Conservation (phyloP, 306 rosid species). For the Sphenostylis stenocarpa region DNA sequence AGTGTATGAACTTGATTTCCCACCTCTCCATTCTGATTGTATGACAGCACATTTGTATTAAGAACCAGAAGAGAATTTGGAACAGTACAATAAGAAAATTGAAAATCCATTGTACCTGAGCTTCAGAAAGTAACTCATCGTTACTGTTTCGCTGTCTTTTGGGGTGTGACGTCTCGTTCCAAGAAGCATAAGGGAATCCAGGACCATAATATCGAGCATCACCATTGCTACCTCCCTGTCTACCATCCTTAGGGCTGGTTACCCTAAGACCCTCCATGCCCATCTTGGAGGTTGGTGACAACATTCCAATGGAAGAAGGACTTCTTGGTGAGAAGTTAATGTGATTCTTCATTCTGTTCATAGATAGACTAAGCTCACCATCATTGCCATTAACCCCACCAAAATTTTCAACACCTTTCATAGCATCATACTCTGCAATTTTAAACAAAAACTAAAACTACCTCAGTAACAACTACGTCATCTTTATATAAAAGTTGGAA, state of each 20-base stretch:
- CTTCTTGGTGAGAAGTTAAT: constrained; percentile 54
- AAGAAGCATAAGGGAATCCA: constrained; percentile 53
- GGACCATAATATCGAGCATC: constrained; percentile 41
- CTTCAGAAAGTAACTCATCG: constrained; percentile 42
- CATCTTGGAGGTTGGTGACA: constrained; percentile 49
- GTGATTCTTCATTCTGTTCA: constrained; percentile 57
- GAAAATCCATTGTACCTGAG: constrained; percentile 48
- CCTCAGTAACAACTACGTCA: not conserved
- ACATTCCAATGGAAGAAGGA: constrained; percentile 51
- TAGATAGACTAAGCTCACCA: constrained; percentile 51
- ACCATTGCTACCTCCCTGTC: constrained; percentile 35
- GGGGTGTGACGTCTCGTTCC: constrained; percentile 51
- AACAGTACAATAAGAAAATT: not conserved
- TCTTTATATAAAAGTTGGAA: not conserved
- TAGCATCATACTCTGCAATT: constrained; percentile 51
- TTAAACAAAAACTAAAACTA: not conserved
- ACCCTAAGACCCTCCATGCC: constrained; percentile 39
- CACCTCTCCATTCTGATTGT: constrained; percentile 53
- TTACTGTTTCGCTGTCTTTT: constrained; percentile 50
- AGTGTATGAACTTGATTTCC: constrained; percentile 57
- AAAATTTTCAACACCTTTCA: constrained; percentile 49
- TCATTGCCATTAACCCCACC: constrained; percentile 38
- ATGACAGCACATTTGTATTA: not conserved
- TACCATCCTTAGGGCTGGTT: constrained; percentile 41
- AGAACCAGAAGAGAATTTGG: not conserved